These are phyloP conservation scores for Trichoderma pleuroti DNA, from an alignment of 2,329 filamentous ascomycete genomes.

Conservation along the genomic window DNA sequence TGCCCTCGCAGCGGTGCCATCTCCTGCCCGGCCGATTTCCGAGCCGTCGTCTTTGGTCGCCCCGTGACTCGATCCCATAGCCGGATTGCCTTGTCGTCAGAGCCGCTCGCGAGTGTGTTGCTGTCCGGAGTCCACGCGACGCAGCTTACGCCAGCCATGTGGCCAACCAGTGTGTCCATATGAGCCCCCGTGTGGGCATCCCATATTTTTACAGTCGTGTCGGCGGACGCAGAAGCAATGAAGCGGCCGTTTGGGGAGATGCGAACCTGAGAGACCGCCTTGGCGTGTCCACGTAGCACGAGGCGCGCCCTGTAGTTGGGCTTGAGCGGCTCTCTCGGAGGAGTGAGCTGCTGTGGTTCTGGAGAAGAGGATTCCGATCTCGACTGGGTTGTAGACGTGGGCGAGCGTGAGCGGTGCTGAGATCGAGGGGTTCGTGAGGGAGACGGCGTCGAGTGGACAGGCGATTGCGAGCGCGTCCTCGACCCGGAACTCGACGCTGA, in stretches of 20 bases:
- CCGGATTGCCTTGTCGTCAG: slow-evolving; percentile 93
- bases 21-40: slow-evolving; percentile 39
- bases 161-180: slow-evolving; percentile 85
- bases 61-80: slow-evolving; percentile 77
- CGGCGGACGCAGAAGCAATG: slow-evolving; percentile 87
- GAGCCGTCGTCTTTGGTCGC: slow-evolving; percentile 48
- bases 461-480: slow-evolving; percentile 38
- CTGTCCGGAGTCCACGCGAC: slow-evolving; percentile 94
- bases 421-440: slow-evolving; percentile 25
- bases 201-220: slow-evolving; percentile 91
- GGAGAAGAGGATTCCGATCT: slow-evolving; percentile 30
- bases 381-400: slow-evolving; percentile 32
- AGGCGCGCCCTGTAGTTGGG: slow-evolving; percentile 69
- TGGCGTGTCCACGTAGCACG: slow-evolving; percentile 71
- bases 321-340: slow-evolving; percentile 48
- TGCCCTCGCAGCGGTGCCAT: slow-evolving; percentile 71
- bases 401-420: slow-evolving; percentile 30
- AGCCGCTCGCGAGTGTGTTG: slow-evolving; percentile 81
- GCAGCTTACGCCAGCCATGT: slow-evolving; percentile 87
- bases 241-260: slow-evolving; percentile 88
- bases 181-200: slow-evolving; percentile 72
- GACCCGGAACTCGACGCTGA: slow-evolving; percentile 36
- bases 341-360: slow-evolving; percentile 31
- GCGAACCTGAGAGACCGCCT: slow-evolving; percentile 77
- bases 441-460: slow-evolving; percentile 32